Percentiles rank a stretch among this genome's conserved stretches.
Conservation (phyloP, 140 eudicot genomes). For the Oenanthe javanica region DNA sequence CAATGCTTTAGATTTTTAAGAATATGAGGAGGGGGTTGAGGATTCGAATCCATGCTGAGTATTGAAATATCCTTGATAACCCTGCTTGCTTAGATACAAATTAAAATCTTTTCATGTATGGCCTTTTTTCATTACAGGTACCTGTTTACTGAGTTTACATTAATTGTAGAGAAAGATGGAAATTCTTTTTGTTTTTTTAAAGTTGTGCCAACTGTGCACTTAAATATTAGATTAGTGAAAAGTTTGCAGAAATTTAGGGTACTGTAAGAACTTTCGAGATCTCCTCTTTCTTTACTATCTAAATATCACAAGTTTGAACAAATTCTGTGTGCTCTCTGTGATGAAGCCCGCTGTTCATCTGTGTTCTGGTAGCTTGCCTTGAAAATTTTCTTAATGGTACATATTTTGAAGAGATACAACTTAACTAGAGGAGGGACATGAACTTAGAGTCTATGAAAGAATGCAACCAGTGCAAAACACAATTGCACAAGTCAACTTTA, state of each 20-base stretch:
- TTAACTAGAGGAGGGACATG: background rate
- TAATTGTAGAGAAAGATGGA: background rate
- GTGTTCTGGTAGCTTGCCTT: background rate
- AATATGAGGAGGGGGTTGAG: background rate
- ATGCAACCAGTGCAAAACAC: too few species aligned
- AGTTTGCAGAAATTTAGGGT: too few species aligned
- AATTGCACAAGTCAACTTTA: background rate
- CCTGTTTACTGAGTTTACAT: background rate
- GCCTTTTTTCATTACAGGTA: background rate
- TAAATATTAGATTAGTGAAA: too few species aligned
- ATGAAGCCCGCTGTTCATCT: too few species aligned
- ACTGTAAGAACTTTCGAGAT: too few species aligned
- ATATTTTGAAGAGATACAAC: too few species aligned
- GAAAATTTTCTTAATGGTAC: too few species aligned
- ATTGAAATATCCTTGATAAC: background rate
- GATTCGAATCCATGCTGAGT: background rate
- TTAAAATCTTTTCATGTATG: background rate
- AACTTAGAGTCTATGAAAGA: background rate
- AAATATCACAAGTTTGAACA: too few species aligned
- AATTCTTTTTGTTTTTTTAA: too few species aligned
- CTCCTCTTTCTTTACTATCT: too few species aligned
- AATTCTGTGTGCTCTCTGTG: too few species aligned
- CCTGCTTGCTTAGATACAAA: background rate
- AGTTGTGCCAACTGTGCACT: too few species aligned
- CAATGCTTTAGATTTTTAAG: background rate